Evolutionary conservation across 1,139 yeast genomes (phyloP).

Genomic region (Kodamaea plutei): DNA sequence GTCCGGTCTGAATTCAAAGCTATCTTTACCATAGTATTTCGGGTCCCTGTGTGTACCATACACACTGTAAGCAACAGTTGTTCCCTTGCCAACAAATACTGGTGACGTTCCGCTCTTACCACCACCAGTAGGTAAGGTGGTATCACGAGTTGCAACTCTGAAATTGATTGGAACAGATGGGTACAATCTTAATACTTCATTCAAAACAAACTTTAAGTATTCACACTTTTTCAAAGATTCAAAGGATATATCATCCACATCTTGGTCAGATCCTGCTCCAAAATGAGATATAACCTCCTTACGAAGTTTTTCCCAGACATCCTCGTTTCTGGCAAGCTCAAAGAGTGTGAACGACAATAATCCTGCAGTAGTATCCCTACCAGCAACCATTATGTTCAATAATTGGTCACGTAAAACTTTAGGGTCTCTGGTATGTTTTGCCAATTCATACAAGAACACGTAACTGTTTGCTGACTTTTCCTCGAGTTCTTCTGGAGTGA

Average conservation of each 20-base stretch:
- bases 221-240: constrained; percentile 21
- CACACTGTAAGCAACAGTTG: constrained; percentile 16
- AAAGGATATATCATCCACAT: constrained; percentile 14
- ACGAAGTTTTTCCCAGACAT: constrained; percentile 33
- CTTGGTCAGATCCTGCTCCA: constrained; percentile 22
- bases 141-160: constrained; percentile 18
- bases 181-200: constrained; percentile 20
- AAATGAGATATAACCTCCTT: constrained; percentile 30
- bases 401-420: constrained; percentile 45
- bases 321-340: constrained; percentile 43
- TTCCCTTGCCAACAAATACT: constrained; percentile 18
- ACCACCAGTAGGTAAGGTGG: constrained; percentile 22
- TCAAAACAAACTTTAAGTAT: constrained; percentile 19
- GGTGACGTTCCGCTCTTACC: constrained; percentile 17
- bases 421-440: constrained; percentile 47
- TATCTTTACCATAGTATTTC: constrained; percentile 18
- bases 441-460: constrained; percentile 47
- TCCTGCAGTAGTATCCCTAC: constrained; percentile 56
- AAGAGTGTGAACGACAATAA: constrained; percentile 43
- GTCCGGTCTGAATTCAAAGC: constrained; percentile 18
- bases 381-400: constrained; percentile 49
- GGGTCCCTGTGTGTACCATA: constrained; percentile 17
- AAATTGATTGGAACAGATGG: constrained; percentile 22
- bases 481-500: constrained; percentile 31
- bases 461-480: constrained; percentile 38